phyloP scores from a whole-genome alignment of 805 yeast species.

The Pichia kluyveri region DNA sequence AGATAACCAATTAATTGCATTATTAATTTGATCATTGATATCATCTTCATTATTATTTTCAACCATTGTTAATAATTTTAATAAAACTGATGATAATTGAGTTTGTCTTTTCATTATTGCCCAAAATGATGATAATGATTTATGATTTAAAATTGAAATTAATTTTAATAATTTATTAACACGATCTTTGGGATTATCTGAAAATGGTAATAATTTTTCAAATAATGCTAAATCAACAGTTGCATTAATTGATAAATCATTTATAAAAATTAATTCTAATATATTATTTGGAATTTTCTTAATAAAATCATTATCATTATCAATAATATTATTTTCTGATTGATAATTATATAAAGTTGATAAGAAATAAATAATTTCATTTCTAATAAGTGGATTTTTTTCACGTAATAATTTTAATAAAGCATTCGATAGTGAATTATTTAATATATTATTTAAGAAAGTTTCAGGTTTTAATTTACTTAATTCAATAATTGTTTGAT shows the following conservation, averaged over 20 bases:
- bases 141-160: constrained; percentile 40
- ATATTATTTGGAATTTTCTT: constrained; percentile 56
- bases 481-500: constrained; percentile 46
- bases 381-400: constrained; percentile 55
- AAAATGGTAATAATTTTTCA: constrained; percentile 53
- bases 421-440: constrained; percentile 39
- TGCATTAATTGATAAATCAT: constrained; percentile 57
- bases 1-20: constrained; percentile 54
- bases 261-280: constrained; percentile 61
- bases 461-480: constrained; percentile 35
- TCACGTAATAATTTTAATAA: constrained; percentile 64
- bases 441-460: constrained; percentile 41
- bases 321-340: background rate
- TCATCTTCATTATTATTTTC: constrained; percentile 32
- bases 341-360: constrained; percentile 48
- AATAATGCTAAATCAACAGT: constrained; percentile 53
- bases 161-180: constrained; percentile 46
- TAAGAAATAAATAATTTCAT: constrained; percentile 43
- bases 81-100: constrained; percentile 44
- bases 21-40: constrained; percentile 30
- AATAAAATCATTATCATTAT: constrained; percentile 16
- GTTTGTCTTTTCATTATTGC: constrained; percentile 67
- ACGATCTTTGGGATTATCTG: constrained; percentile 32
- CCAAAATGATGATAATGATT: constrained; percentile 52
- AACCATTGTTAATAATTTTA: constrained; percentile 38